These are phyloP conservation scores for Mucor mucedo DNA, from an alignment of 371 early-diverging fungal genomes.

Conservation along the genomic window DNA sequence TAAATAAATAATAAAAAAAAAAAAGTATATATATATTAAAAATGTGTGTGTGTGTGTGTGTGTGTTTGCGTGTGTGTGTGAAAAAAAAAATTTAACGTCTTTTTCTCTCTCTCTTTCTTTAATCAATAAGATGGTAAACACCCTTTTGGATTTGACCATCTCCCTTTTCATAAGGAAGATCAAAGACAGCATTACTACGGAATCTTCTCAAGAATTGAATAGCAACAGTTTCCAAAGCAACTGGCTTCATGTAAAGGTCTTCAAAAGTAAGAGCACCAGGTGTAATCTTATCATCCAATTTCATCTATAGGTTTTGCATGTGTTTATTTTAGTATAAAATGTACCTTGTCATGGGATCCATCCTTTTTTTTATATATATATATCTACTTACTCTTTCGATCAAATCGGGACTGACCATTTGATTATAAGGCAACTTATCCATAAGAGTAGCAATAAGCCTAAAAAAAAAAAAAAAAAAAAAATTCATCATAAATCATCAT, in stretches of 20 bases:
- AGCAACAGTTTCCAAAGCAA: slow-evolving; percentile 77
- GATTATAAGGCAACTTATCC: slow-evolving; percentile 57
- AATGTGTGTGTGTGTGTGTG: not conserved
- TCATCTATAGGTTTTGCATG: slow-evolving; percentile 47
- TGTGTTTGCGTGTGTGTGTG: not conserved
- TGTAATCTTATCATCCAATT: slow-evolving; percentile 75
- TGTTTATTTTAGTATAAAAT: not conserved
- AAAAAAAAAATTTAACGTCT: not conserved
- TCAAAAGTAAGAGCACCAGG: slow-evolving; percentile 78
- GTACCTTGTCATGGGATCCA: not conserved
- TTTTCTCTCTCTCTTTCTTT: slow-evolving; percentile 19
- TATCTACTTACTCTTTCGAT: slow-evolving; percentile 51
- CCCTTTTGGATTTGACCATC: slow-evolving; percentile 64
- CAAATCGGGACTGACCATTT: slow-evolving; percentile 56
- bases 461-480: slow-evolving; percentile 6
- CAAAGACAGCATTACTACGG: slow-evolving; percentile 72
- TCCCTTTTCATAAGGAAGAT: slow-evolving; percentile 67
- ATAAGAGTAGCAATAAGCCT: slow-evolving; percentile 45
- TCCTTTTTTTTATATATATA: not conserved
- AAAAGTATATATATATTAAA: not conserved
- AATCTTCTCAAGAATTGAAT: slow-evolving; percentile 84
- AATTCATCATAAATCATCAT: slow-evolving; percentile 3
- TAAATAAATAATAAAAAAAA: not conserved
- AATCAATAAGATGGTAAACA: slow-evolving; percentile 65
- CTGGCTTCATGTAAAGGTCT: slow-evolving; percentile 86